phyloP scores from a whole-genome alignment of 257 asterid genomes.

The Ballota nigra region DNA sequence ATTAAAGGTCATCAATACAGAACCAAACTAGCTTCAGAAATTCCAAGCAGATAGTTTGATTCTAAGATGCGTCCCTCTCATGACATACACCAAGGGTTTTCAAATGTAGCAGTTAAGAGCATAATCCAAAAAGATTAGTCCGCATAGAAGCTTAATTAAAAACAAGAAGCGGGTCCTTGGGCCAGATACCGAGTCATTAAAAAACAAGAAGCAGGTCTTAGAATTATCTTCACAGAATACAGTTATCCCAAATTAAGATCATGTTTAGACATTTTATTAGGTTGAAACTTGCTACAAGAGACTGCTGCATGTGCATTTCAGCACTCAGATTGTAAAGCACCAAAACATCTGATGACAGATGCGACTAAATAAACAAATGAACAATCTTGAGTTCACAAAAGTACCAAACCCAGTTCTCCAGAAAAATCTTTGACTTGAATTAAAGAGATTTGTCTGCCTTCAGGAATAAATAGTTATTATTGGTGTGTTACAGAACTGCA shows the following conservation, averaged over 20 bases:
- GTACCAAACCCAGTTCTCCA: background rate
- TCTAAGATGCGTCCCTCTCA: background rate
- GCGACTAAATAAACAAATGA: background rate
- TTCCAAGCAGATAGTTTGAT: background rate
- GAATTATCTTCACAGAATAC: background rate
- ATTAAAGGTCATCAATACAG: background rate
- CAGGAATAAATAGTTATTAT: background rate
- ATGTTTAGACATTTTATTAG: background rate
- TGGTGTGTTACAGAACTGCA: background rate
- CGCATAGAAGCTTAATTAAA: background rate
- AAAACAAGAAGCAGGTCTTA: background rate
- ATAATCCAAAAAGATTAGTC: background rate
- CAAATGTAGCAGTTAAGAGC: background rate
- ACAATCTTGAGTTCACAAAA: background rate
- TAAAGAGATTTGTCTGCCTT: background rate
- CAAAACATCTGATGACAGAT: background rate
- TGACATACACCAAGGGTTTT: background rate
- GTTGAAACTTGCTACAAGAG: background rate
- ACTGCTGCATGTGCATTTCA: background rate
- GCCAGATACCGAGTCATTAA: too few species aligned
- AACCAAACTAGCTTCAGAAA: background rate
- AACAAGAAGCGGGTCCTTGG: too few species aligned
- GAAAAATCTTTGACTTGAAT: background rate
- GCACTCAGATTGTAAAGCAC: background rate
- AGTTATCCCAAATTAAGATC: background rate